A percentile compares a stretch with the other conserved stretches of the same genome.
These are phyloP conservation scores for Globisporangium parvum DNA, from an alignment of 352 stramenopile species.

Conservation along the genomic window DNA sequence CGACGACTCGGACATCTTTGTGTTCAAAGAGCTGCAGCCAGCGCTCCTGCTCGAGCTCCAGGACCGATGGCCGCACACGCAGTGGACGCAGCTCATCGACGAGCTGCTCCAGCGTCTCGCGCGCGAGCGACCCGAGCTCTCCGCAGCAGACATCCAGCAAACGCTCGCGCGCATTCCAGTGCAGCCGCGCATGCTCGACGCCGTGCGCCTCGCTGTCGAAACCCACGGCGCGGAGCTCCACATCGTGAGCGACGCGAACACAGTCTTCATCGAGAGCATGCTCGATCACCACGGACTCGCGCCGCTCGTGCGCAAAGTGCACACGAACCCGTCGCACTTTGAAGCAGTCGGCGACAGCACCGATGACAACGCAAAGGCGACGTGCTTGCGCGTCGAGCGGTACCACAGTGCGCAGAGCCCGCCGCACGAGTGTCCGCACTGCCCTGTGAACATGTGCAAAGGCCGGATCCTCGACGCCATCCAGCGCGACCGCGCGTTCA, in stretches of 20 bases:
- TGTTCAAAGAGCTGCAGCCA: constrained; percentile 25
- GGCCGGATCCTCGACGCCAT: constrained; percentile 36
- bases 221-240: constrained; percentile 23
- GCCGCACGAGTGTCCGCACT: constrained; percentile 37
- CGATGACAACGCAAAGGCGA: constrained; percentile 8
- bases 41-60: constrained; percentile 18
- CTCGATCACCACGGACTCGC: constrained; percentile 23
- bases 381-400: constrained; percentile 26
- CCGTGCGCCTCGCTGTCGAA: constrained; percentile 31
- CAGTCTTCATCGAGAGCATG: constrained; percentile 41
- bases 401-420: constrained; percentile 23
- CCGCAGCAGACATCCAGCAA: constrained; percentile 17
- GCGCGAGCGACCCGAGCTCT: constrained; percentile 17
- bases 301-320: constrained; percentile 26
- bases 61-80: constrained; percentile 10
- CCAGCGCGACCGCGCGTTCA: constrained; percentile 20
- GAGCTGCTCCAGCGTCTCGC: constrained; percentile 24
- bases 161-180: constrained; percentile 25
- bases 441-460: constrained; percentile 61
- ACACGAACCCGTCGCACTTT: constrained; percentile 32
- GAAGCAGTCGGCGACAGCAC: neutral
- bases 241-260: constrained; percentile 49
- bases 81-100: constrained; percentile 25
- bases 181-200: constrained; percentile 34
- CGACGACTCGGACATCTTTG: constrained; percentile 35